These are phyloP conservation scores for Hypoxylon lenormandii DNA, from an alignment of 495 filamentous ascomycete species.

Conservation along the genomic window DNA sequence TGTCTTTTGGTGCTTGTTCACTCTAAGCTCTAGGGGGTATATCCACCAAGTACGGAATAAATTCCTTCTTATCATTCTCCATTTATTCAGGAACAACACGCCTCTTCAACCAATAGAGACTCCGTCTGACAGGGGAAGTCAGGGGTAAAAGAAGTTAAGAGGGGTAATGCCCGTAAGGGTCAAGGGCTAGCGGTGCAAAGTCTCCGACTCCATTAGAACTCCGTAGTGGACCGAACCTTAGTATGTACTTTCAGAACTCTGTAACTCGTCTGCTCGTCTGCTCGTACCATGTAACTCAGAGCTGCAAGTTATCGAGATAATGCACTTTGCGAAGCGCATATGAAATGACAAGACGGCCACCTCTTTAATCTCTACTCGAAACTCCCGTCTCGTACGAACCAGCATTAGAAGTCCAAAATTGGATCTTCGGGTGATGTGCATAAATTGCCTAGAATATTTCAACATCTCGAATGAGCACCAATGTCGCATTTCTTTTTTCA, in stretches of 20 bases:
- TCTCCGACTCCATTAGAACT: conserved; percentile 17
- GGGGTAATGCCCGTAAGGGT: conserved; percentile 3
- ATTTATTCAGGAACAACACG: conserved; percentile 9
- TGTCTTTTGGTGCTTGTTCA: background rate
- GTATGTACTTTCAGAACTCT: too few relatives aligned
- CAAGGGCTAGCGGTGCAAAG: conserved; percentile 17
- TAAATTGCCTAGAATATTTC: conserved; percentile 12
- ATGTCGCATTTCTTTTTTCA: conserved; percentile 39
- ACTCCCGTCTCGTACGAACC: conserved; percentile 43
- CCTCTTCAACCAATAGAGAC: background rate
- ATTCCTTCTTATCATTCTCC: conserved; percentile 3
- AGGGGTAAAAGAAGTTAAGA: conserved; percentile 7
- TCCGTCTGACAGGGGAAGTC: conserved; percentile 5
- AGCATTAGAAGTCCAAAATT: conserved; percentile 3
- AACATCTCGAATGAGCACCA: conserved; percentile 14
- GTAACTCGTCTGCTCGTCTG: background rate
- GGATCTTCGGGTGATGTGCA: conserved; percentile 23
- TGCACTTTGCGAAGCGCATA: conserved; percentile 12
- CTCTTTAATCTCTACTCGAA: conserved; percentile 31
- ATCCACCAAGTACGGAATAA: background rate
- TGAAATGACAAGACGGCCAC: background rate
- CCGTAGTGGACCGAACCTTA: too few relatives aligned
- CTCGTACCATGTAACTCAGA: conserved; percentile 8
- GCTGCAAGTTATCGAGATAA: conserved; percentile 30
- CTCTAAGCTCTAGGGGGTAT: background rate